phyloP scores from a whole-genome alignment of 805 yeast genomes.

The Starmerella riodocensis region DNA sequence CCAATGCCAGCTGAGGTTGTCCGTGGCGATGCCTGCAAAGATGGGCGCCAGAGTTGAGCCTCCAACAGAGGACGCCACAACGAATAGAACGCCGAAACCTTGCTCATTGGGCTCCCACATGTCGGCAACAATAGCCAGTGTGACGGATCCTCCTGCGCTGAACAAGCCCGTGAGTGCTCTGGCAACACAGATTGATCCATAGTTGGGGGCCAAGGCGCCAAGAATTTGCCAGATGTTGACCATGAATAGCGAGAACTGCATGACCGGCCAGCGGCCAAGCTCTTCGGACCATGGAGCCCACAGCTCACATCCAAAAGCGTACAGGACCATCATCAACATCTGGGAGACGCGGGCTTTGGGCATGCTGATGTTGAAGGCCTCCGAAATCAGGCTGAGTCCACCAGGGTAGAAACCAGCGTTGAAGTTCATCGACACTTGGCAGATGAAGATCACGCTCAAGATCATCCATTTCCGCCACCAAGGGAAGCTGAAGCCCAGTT shows the following conservation, averaged over 20 bases:
- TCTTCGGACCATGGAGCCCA: conserved; percentile 59
- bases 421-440: conserved; percentile 34
- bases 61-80: conserved; percentile 37
- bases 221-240: conserved; percentile 34
- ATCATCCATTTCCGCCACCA: conserved; percentile 30
- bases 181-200: conserved; percentile 42
- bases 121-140: conserved; percentile 55
- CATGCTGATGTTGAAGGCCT: conserved; percentile 32
- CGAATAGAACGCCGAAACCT: conserved; percentile 39
- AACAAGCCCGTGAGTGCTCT: conserved; percentile 51
- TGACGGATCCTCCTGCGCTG: conserved; percentile 42
- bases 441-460: conserved; percentile 28
- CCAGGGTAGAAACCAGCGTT: conserved; percentile 29
- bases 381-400: conserved; percentile 33
- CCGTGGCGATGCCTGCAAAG: conserved; percentile 42
- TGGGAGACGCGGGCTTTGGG: conserved; percentile 39
- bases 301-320: conserved; percentile 43
- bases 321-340: conserved; percentile 40
- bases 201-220: conserved; percentile 46
- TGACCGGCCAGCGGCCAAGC: conserved; percentile 48
- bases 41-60: conserved; percentile 38
- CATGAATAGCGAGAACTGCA: conserved; percentile 40
- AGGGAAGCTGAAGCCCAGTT: conserved; percentile 29
- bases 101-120: conserved; percentile 33
- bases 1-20: conserved; percentile 49